phyloP scores from a whole-genome alignment of 805 yeast species.

The Kazachstania africana region DNA sequence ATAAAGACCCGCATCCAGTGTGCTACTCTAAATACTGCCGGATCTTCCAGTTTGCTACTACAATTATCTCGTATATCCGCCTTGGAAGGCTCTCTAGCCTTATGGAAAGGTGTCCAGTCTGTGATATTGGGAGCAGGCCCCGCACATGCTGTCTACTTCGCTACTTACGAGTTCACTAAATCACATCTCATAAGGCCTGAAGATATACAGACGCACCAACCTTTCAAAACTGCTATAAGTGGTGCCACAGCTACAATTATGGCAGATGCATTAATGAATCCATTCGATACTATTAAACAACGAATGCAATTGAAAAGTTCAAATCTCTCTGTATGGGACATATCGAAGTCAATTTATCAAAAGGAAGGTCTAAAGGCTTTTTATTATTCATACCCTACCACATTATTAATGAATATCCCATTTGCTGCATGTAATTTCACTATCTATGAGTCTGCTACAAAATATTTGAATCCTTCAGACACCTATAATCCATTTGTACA shows the following conservation, averaged over 20 bases:
- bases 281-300: constrained; percentile 91
- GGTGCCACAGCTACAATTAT: constrained; percentile 91
- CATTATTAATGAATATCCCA: constrained; percentile 83
- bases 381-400: constrained; percentile 88
- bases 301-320: constrained; percentile 69
- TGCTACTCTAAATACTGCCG: constrained; percentile 10
- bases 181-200: constrained; percentile 25
- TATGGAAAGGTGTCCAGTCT: constrained; percentile 90
- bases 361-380: constrained; percentile 71
- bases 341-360: constrained; percentile 35
- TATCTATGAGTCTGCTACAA: constrained; percentile 76
- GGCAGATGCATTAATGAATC: constrained; percentile 93
- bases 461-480: constrained; percentile 64
- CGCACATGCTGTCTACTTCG: constrained; percentile 92
- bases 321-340: constrained; percentile 14
- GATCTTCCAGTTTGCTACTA: constrained; percentile 34
- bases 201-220: constrained; percentile 40
- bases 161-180: constrained; percentile 76
- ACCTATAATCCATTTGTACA: constrained; percentile 81
- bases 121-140: constrained; percentile 98
- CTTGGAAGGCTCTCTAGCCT: constrained; percentile 74
- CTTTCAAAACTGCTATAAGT: constrained; percentile 71
- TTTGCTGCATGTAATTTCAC: constrained; percentile 92
- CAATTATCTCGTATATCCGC: constrained; percentile 70
- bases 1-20: constrained; percentile 88